Conservation (phyloP, 768 basidiomycete species). For the Russula compacta region DNA sequence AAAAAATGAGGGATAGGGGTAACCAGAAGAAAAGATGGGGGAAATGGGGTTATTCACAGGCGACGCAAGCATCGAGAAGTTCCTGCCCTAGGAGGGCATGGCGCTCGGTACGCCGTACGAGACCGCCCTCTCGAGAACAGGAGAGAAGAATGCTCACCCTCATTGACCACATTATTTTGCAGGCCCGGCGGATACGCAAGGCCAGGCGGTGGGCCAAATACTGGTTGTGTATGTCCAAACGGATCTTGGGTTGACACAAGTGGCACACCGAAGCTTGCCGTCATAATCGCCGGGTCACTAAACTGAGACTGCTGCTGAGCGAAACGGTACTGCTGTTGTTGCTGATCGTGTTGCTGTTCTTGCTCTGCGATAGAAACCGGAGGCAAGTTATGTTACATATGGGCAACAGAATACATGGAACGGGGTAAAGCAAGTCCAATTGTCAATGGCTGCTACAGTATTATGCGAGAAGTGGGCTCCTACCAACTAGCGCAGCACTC, state of each 20-base stretch:
- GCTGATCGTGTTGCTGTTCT: constrained; percentile 26
- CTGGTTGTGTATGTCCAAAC: constrained; percentile 7
- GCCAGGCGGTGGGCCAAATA: constrained; percentile 57
- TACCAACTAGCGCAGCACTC: constrained; percentile 35
- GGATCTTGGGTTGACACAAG: constrained; percentile 2
- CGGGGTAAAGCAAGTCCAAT: constrained; percentile 14
- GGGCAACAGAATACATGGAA: constrained; percentile 22
- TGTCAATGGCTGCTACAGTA: constrained; percentile 25
- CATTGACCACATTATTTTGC: constrained; percentile 22
- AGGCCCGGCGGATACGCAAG: constrained; percentile 36
- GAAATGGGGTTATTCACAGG: not conserved
- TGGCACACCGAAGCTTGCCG: constrained; percentile 9
- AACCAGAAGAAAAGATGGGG: not conserved
- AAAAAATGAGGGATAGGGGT: not conserved
- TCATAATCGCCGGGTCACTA: constrained; percentile 15
- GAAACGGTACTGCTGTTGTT: constrained; percentile 25
- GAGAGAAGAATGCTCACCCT: constrained; percentile 12
- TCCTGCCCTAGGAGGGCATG: constrained; percentile 9
- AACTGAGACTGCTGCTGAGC: constrained; percentile 19
- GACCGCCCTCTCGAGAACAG: not conserved
- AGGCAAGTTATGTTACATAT: constrained; percentile 20
- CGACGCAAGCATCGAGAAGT: not conserved
- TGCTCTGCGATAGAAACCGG: constrained; percentile 27
- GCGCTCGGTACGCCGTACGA: constrained; percentile 12
- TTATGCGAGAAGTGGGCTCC: constrained; percentile 38